Base-by-base conservation (phyloP, 345 rosid genomes). In the Salix brachista region DNA sequence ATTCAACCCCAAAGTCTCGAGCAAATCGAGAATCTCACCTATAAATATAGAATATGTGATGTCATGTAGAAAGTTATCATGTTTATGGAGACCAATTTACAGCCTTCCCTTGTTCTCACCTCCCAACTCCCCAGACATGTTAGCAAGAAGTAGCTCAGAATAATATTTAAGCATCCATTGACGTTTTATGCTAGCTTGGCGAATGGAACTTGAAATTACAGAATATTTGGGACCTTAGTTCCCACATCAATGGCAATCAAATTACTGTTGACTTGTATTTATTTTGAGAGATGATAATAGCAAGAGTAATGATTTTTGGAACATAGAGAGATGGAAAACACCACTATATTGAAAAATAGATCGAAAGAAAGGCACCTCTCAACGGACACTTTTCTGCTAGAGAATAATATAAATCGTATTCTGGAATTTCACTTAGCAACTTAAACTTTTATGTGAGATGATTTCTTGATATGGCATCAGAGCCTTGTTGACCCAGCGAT, bases 291-390 rank as follows among this genome's bases (percentile, higher is more conserved):
- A 65, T 65, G 39, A 32, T 34, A 34, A 28, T 44, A 68, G 36
- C 36, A 34, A 34, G 36, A 34, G 36, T 34, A 32, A 32, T 32
- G 0, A 32, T 32, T 3, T 32, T 32, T 32, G 4, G 10, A 6
- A 18, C 6, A 9, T 1, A 13, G 23, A 19, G 19, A 26, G 52
- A 36, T 56, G 32, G 64, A n/a, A 6, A 60, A 30, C 18, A 75
- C 74, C 23, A 75, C 54, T 69, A 3, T 44, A 69, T 50, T 26
- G 32, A 65, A 23, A 8, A 80, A 52, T 26, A 37, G 37, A 42
- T 65, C 23, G 81, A 67, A 76, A 39, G 76, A 79, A 92, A 92
- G 91, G 82, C 86, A 73, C 76, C 67, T 73, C 80, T 67, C 93
- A 92, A 88, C 74, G 28, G 28, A 26, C 28, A 26, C 28, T 26